phyloP scores from a whole-genome alignment of 345 rosid species.

The Eucalyptus lansdowneana region DNA sequence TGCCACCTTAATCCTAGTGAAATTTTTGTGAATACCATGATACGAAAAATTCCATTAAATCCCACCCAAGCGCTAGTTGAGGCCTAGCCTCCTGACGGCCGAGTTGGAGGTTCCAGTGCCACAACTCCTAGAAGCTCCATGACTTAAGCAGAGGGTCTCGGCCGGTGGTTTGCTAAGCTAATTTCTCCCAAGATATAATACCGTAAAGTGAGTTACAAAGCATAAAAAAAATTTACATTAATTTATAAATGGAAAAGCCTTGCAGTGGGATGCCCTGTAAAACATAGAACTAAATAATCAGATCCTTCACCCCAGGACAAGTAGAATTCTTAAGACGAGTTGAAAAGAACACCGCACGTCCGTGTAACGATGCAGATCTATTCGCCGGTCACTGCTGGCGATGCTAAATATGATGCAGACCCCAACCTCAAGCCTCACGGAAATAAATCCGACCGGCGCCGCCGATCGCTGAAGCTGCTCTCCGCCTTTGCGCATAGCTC shows the following conservation, averaged over 20 bases:
- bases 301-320: background rate
- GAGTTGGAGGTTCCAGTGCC: too few species aligned
- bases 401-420: too few species aligned
- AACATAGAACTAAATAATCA: background rate
- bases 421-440: too few species aligned
- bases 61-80: too few species aligned
- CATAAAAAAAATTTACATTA: too few species aligned
- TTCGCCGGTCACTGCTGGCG: background rate
- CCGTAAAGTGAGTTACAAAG: too few species aligned
- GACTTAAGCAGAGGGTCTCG: too few species aligned
- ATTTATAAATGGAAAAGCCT: background rate
- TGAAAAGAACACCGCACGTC: background rate
- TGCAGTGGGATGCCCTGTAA: background rate
- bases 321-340: background rate
- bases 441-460: too few species aligned
- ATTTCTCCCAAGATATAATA: accelerated
- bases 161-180: too few species aligned
- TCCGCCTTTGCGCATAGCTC: background rate
- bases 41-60: background rate
- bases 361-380: background rate
- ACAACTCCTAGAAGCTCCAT: too few species aligned
- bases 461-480: background rate
- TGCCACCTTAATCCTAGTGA: background rate
- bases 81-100: too few species aligned
- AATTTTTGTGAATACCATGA: too few species aligned